Base-by-base conservation (phyloP, 2,329 filamentous ascomycete species). In the Arthrobotrys sinensis region DNA sequence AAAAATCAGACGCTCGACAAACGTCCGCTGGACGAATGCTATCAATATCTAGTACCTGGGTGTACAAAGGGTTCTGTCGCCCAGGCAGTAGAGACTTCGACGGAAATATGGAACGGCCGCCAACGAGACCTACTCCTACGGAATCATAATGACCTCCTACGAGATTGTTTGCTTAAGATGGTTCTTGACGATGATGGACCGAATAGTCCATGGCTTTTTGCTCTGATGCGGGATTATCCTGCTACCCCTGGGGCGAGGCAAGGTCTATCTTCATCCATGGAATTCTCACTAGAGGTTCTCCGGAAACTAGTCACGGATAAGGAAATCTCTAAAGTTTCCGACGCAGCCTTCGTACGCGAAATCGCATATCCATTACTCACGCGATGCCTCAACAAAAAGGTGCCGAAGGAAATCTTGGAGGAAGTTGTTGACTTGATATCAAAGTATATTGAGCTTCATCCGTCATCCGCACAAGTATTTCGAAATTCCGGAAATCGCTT, bases 31-130 rank as follows among this genome's bases (percentile, higher is more conserved):
- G 28, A 10, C 7, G 11, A 66, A 6, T 73, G 10, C 4, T 73
- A 73, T 16, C 60, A 40, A 40, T 57, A 40, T 32, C 19, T 73
- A 24, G 24, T 73, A 24, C 48, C 69, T 5, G 69, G 46, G 0
- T 65, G 60, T n/a, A 60, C 69, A 19, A 50, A 36, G 19, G 38
- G 50, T n/a, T 8, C 38, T 12, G 40, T 66, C 7, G 55, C 16
- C 10, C 0, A 28, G 11, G 14, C 24, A 8, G 11, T 43, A 8
- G 12, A 28, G 19, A 21, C 32, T 2, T 4, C 11, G 10, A 43
- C 7, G 19, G 2, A 43, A 43, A 10, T 14, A 7, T 19, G 3
- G 3, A 43, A 24, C 12, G 14, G 43, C 8, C 55, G 55, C 3
- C 16, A 60, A 24, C 2, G 43, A 28, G 34, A 60, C 11, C 36